These are phyloP conservation scores for Flaveria robusta DNA, from an alignment of 129 eudicot genomes.

Conservation along the genomic window DNA sequence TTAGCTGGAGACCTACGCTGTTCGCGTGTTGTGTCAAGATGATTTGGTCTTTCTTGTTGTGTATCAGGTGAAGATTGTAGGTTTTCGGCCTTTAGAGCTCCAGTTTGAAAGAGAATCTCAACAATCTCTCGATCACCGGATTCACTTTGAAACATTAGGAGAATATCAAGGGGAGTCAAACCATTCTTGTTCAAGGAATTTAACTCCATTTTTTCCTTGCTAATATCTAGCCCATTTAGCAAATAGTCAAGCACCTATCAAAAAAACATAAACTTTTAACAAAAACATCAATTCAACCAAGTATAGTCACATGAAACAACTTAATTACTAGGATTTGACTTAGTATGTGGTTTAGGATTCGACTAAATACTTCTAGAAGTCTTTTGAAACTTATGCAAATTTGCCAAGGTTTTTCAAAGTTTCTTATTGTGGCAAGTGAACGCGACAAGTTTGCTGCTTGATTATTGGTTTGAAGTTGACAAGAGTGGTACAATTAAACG, in stretches of 20 bases:
- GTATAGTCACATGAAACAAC: too few species aligned
- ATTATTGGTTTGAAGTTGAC: too few species aligned
- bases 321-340: too few species aligned
- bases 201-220: conserved; percentile 27
- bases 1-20: conserved; percentile 7
- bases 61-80: conserved; percentile 2
- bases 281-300: not conserved
- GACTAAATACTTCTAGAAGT: too few species aligned
- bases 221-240: conserved; percentile 27
- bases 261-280: not conserved
- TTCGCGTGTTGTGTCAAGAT: not conserved
- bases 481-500: too few species aligned
- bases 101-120: conserved; percentile 31
- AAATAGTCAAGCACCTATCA: conserved; percentile 33
- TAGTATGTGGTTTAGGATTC: too few species aligned
- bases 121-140: conserved; percentile 38
- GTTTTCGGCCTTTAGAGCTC: conserved; percentile 31
- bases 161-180: conserved; percentile 41
- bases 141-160: conserved; percentile 36
- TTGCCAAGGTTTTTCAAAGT: too few species aligned
- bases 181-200: conserved; percentile 34
- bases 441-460: too few species aligned
- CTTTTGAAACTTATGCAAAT: too few species aligned
- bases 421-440: too few species aligned
- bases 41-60: conserved; percentile 11